Percentiles rank a stretch among this genome's conserved stretches.
These are phyloP conservation scores for Mallotus japonicus DNA, from an alignment of 441 rosid genomes.

Conservation along the genomic window DNA sequence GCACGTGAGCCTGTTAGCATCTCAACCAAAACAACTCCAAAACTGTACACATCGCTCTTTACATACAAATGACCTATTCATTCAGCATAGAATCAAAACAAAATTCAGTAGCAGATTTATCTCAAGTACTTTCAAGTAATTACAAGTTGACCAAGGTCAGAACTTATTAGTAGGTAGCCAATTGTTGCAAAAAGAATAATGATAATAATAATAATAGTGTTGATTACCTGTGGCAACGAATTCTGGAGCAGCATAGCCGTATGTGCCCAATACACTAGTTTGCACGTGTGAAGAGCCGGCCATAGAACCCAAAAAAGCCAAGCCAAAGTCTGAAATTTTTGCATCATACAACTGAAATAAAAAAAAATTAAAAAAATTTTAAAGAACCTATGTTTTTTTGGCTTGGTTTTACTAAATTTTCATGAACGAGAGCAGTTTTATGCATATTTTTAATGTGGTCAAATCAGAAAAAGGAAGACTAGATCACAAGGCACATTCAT, in stretches of 20 bases:
- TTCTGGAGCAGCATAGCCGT: slow-evolving; percentile 67
- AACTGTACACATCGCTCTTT: slow-evolving; percentile 33
- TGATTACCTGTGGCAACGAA: slow-evolving; percentile 53
- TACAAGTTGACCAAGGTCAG: background rate
- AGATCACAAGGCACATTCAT: background rate
- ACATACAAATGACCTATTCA: slow-evolving; percentile 50
- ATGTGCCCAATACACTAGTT: slow-evolving; percentile 53
- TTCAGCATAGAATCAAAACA: slow-evolving; percentile 6
- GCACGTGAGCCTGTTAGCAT: slow-evolving; percentile 55
- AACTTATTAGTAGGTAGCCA: background rate
- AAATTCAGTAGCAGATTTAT: background rate
- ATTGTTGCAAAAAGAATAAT: too few species aligned
- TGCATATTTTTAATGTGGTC: background rate
- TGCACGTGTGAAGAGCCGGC: slow-evolving; percentile 50
- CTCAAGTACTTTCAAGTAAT: background rate
- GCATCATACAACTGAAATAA: slow-evolving; percentile 47
- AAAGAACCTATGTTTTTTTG: background rate
- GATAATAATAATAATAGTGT: too few species aligned
- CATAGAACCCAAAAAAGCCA: slow-evolving; percentile 56
- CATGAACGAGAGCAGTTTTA: background rate
- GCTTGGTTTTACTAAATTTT: background rate
- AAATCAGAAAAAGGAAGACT: background rate
- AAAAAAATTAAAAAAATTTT: background rate
- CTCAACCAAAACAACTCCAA: slow-evolving; percentile 69
- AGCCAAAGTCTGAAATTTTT: slow-evolving; percentile 68